phyloP scores from a whole-genome alignment of 306 rosid species.

The Trifolium fragiferum region DNA sequence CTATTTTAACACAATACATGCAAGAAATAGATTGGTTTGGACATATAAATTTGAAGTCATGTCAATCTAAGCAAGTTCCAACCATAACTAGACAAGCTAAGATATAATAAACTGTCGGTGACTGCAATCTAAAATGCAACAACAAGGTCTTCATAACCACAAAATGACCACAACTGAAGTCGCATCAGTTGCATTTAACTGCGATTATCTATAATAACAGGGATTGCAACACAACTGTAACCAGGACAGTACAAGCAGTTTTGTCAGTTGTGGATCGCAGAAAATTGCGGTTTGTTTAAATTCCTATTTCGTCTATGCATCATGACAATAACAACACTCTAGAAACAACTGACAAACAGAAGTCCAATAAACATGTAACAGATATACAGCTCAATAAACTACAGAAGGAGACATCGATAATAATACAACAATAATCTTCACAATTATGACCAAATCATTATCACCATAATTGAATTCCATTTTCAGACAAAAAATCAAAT shows the following conservation, averaged over 20 bases:
- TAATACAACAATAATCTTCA: background rate
- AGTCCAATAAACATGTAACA: background rate
- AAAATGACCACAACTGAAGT: background rate
- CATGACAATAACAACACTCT: constrained; percentile 6
- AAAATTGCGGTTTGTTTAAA: too few relatives aligned
- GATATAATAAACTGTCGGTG: background rate
- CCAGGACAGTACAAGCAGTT: too few relatives aligned
- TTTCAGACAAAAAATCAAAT: constrained; percentile 11
- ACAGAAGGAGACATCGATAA: background rate
- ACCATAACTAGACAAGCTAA: background rate
- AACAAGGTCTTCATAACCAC: background rate
- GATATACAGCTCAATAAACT: background rate
- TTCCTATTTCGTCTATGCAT: too few relatives aligned
- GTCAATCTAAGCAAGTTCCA: background rate
- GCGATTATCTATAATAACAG: background rate
- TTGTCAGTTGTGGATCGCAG: too few relatives aligned
- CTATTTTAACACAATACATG: background rate
- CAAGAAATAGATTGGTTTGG: background rate
- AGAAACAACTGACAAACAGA: constrained; percentile 19
- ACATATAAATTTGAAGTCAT: background rate
- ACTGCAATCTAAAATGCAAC: background rate
- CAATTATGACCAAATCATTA: background rate
- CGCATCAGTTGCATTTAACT: background rate
- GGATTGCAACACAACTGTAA: background rate
- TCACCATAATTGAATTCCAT: constrained; percentile 15